Evolutionary conservation across 2,329 filamentous ascomycete genomes (phyloP), one percentile per base, ranked within the genome.

Genomic region (Trichoderma sp.): DNA sequence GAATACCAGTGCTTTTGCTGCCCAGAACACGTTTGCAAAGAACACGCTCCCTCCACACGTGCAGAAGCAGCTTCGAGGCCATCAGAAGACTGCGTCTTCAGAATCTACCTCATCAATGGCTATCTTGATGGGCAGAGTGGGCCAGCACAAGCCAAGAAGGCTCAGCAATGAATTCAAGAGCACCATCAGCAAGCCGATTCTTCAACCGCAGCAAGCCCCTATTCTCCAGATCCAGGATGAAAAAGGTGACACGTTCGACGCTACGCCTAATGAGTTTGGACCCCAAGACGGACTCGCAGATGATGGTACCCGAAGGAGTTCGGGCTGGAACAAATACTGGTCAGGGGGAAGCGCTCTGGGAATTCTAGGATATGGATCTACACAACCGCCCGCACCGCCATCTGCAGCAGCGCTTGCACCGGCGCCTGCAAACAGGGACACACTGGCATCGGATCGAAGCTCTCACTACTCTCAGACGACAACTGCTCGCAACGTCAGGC

Each of bases 321-420:
- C 90, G 4, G 90, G 90, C 57, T 93, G 90, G 90, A 92, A 92
- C 77, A 82, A 87, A 64, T 93, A 92, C 78, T 93, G 91, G 86
- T 91, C 90, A 15, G 90, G 89, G 60, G 90, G 90, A 64, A 91
- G 89, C 71, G 86, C 89, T 8, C 79, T 90, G 67, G 89, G 90
- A 73, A 85, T 90, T 27, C 81, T 91, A 8, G 88, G 87, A 15
- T 86, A 89, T 63, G 87, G 86, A 15, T 29, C 63, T 19, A 74
- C 80, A 39, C 80, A 83, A 74, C 12, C 59, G 19, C 22, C 42
- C 7, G 45, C 6, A 53, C 59, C 53, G 34, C 22, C 59, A 29
- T 17, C 27, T 7, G 58, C 19, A 34, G 27, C 58, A 17, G 25
- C 42, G 29, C 34, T 27, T 12, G 32, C 45, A 27, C 59, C 25